Conservation (phyloP, 1,139 yeast genomes). For the Hansenula lynferdii region DNA sequence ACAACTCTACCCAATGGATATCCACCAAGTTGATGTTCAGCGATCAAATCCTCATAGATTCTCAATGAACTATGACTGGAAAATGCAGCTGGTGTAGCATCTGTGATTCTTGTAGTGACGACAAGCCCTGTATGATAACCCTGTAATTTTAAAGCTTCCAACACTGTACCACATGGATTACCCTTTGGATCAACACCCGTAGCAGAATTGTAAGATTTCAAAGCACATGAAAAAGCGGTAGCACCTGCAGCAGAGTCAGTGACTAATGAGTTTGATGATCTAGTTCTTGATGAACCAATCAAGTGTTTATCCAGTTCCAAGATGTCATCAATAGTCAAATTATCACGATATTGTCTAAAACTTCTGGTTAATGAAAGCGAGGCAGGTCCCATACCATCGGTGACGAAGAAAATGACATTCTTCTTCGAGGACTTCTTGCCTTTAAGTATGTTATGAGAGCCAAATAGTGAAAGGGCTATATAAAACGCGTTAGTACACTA, state of each 20-base stretch:
- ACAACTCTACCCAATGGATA: conserved; percentile 73
- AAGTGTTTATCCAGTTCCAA: conserved; percentile 60
- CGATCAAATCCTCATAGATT: conserved; percentile 76
- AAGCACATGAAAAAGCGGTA: conserved; percentile 78
- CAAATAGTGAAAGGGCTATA: neutral
- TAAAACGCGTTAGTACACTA: neutral
- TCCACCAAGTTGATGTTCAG: conserved; percentile 77
- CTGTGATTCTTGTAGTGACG: conserved; percentile 79
- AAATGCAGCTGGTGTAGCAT: conserved; percentile 90
- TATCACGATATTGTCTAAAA: conserved; percentile 54
- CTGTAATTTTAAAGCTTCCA: conserved; percentile 75
- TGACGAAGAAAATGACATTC: conserved; percentile 78
- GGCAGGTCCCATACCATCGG: conserved; percentile 93
- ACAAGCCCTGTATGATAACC: conserved; percentile 83
- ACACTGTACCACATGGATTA: conserved; percentile 71
- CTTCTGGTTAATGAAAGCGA: conserved; percentile 71
- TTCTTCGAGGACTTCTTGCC: conserved; percentile 28
- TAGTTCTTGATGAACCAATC: conserved; percentile 75
- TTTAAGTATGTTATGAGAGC: neutral
- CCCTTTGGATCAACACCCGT: conserved; percentile 64
- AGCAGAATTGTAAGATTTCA: conserved; percentile 80
- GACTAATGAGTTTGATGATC: conserved; percentile 63
- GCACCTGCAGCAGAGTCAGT: conserved; percentile 97
- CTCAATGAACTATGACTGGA: conserved; percentile 71
- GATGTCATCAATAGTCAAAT: conserved; percentile 44